Percentiles rank a stretch among this genome's conserved stretches.
These are phyloP conservation scores for Scenedesmus sp. DNA, from an alignment of 163 green algal species.

Conservation along the genomic window DNA sequence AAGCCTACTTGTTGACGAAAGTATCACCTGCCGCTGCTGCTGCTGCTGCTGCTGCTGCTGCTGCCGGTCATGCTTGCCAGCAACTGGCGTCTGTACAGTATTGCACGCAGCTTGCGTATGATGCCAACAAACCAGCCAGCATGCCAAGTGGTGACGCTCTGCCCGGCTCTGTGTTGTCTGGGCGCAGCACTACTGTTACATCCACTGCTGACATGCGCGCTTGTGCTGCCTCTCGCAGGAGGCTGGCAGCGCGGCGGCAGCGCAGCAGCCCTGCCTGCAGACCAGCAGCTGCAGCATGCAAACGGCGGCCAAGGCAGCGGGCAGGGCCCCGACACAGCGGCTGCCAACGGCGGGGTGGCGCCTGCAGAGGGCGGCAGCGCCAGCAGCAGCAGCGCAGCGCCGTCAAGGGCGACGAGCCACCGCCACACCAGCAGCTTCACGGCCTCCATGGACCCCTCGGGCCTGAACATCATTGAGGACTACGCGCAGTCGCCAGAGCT, in stretches of 20 bases:
- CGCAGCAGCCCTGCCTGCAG: neutral
- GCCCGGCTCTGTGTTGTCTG: too few relatives aligned
- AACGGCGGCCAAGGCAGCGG: neutral
- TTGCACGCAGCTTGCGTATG: too few relatives aligned
- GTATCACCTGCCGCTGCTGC: neutral
- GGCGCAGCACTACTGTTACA: too few relatives aligned
- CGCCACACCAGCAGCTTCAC: conserved; percentile 40
- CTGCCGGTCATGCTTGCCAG: neutral
- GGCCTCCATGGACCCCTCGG: conserved; percentile 48
- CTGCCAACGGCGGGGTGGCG: neutral
- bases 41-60: neutral
- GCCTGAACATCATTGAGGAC: conserved; percentile 54
- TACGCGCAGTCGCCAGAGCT: conserved; percentile 20
- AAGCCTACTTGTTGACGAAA: too few relatives aligned
- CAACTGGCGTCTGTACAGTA: neutral
- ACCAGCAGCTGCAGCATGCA: neutral
- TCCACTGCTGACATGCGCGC: neutral
- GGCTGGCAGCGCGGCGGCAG: neutral
- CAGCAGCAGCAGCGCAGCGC: conserved; percentile 7
- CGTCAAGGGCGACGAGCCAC: neutral
- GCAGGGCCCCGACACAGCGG: neutral
- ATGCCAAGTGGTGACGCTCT: too few relatives aligned
- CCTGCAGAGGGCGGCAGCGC: neutral
- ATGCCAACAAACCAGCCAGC: too few relatives aligned
- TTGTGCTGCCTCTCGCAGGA: neutral